These are phyloP conservation scores for Suhomyces taliae DNA, from an alignment of 1,139 yeast genomes.

Conservation along the genomic window DNA sequence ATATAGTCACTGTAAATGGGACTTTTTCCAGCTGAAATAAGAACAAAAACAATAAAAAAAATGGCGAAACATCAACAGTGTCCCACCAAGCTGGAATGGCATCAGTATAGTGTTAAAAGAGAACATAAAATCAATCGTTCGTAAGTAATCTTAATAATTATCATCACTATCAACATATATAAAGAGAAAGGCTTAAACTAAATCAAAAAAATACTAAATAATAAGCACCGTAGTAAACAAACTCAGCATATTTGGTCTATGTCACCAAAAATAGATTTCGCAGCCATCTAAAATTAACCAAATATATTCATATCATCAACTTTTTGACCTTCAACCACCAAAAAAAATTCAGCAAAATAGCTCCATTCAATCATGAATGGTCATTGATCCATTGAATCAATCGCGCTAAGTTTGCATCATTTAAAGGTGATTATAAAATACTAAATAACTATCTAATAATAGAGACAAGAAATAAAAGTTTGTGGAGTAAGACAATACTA, in stretches of 20 bases:
- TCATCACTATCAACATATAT: background rate
- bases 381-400: constrained; percentile 3
- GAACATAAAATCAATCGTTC: background rate
- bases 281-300: constrained; percentile 9
- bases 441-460: constrained; percentile 15
- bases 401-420: constrained; percentile 10
- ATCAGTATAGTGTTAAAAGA: background rate
- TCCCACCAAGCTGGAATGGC: background rate
- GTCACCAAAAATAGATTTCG: constrained; percentile 8
- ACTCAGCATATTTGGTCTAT: background rate
- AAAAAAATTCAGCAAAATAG: constrained; percentile 1
- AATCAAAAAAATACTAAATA: no score
- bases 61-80: no score
- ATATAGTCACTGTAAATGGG: background rate
- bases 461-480: constrained; percentile 17
- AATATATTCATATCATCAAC: background rate
- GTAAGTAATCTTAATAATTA: background rate
- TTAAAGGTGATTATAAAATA: constrained; percentile 12
- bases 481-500: constrained; percentile 6
- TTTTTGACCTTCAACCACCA: background rate
- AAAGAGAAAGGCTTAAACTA: background rate
- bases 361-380: constrained; percentile 6
- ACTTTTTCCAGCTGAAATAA: background rate
- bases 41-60: background rate
- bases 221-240: background rate